These are phyloP conservation scores for Solanum stenotomum DNA, from an alignment of 257 asterid species.

Conservation along the genomic window DNA sequence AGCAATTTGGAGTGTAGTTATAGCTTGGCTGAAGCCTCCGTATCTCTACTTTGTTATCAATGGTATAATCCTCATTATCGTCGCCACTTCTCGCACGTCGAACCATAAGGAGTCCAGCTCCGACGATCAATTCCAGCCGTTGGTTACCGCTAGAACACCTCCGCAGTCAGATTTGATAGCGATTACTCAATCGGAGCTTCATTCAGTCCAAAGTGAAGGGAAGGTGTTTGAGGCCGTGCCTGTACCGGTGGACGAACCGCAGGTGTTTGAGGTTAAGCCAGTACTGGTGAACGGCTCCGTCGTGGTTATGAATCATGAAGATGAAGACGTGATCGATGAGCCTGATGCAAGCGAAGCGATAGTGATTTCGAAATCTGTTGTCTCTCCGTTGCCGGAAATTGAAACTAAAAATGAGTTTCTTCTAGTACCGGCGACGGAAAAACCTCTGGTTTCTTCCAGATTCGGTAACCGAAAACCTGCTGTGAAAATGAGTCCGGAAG, in stretches of 20 bases:
- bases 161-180: slow-evolving; percentile 12
- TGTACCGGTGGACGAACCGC: slow-evolving; percentile 8
- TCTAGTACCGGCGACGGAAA: slow-evolving; percentile 28
- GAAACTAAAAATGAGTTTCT: slow-evolving; percentile 12
- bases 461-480: slow-evolving; percentile 31
- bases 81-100: slow-evolving; percentile 44
- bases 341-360: slow-evolving; percentile 12
- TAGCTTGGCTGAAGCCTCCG: slow-evolving; percentile 57
- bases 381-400: slow-evolving; percentile 2
- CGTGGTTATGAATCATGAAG: slow-evolving; percentile 1
- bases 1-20: slow-evolving; percentile 26
- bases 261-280: slow-evolving; percentile 24
- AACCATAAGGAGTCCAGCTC: slow-evolving; percentile 7
- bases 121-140: slow-evolving; percentile 8
- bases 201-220: not conserved
- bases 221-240: not conserved
- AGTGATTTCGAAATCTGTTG: not conserved
- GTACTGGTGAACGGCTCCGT: slow-evolving; percentile 39
- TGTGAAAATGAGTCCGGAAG: slow-evolving; percentile 31
- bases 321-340: slow-evolving; percentile 5
- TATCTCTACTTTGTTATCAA: slow-evolving; percentile 60
- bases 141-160: slow-evolving; percentile 31
- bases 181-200: slow-evolving; percentile 2
- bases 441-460: slow-evolving; percentile 38
- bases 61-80: slow-evolving; percentile 63